These are phyloP conservation scores for Macadamia tetraphylla DNA, from an alignment of 164 flowering plant genomes.

Conservation along the genomic window DNA sequence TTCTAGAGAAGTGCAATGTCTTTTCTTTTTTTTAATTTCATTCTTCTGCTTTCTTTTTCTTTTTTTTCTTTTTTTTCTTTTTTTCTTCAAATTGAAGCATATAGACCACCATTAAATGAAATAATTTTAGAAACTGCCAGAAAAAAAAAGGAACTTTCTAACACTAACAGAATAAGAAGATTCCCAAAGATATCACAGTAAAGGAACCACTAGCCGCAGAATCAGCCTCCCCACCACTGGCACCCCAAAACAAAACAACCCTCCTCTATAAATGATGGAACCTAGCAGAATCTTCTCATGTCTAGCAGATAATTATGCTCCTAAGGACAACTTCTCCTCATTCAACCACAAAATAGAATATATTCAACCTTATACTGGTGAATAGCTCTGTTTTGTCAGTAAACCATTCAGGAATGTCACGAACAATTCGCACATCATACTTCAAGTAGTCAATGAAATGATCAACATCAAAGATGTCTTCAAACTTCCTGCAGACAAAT, in stretches of 20 bases:
- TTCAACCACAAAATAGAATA: conserved; percentile 6
- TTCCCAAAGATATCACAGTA: no score
- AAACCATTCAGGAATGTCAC: conserved; percentile 99
- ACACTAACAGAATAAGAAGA: no score
- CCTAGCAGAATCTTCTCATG: background rate
- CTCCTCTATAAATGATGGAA: background rate
- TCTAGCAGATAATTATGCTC: background rate
- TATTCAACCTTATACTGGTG: conserved; percentile 72
- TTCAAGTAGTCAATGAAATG: conserved; percentile 97
- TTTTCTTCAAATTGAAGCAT: no score
- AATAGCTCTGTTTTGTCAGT: conserved; percentile 88
- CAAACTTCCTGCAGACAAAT: conserved; percentile 69
- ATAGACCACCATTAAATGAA: no score
- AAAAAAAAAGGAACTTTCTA: no score
- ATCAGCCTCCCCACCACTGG: background rate
- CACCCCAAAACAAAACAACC: background rate
- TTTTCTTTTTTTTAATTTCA: no score
- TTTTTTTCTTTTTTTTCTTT: no score
- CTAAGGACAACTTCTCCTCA: background rate
- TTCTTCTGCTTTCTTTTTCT: no score
- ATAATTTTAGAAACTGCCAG: no score
- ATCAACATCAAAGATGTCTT: conserved; percentile 99
- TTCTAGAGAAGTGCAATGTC: no score
- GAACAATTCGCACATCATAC: conserved; percentile 89
- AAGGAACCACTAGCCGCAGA: no score